phyloP scores from a whole-genome alignment of 331 rosid species.

The Quercus lobata region DNA sequence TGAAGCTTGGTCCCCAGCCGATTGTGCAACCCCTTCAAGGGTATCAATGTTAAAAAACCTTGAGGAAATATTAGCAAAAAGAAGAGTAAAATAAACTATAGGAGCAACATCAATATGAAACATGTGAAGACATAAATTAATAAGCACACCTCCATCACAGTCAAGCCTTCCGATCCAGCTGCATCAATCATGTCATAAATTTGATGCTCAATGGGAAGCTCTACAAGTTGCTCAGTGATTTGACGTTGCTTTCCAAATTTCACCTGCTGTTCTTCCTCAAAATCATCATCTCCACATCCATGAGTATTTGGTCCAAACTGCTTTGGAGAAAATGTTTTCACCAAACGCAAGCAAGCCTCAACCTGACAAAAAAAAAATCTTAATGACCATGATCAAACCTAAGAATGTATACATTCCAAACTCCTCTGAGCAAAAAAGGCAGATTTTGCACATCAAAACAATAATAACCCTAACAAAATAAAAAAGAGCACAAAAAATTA shows the following conservation, averaged over 20 bases:
- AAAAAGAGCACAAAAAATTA: not conserved
- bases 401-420: not conserved
- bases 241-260: conserved; percentile 49
- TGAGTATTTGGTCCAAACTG: conserved; percentile 37
- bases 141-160: conserved; percentile 47
- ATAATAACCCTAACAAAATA: not conserved
- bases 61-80: not conserved
- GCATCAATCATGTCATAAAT: conserved; percentile 79
- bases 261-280: conserved; percentile 39
- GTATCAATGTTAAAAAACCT: not conserved
- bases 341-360: conserved; percentile 67
- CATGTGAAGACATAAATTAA: conserved; percentile 1
- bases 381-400: conserved; percentile 11
- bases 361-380: conserved; percentile 37
- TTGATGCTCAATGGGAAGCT: conserved; percentile 82
- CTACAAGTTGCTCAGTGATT: conserved; percentile 67
- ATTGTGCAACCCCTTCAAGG: too few relatives aligned
- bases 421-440: not conserved
- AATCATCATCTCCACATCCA: conserved; percentile 40
- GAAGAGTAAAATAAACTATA: not conserved
- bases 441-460: not conserved
- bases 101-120: not conserved
- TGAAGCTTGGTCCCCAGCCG: too few relatives aligned
- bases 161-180: conserved; percentile 71
- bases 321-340: conserved; percentile 34